Conservation (phyloP, 371 early-diverging fungal genomes). For the Mortierella sp. region DNA sequence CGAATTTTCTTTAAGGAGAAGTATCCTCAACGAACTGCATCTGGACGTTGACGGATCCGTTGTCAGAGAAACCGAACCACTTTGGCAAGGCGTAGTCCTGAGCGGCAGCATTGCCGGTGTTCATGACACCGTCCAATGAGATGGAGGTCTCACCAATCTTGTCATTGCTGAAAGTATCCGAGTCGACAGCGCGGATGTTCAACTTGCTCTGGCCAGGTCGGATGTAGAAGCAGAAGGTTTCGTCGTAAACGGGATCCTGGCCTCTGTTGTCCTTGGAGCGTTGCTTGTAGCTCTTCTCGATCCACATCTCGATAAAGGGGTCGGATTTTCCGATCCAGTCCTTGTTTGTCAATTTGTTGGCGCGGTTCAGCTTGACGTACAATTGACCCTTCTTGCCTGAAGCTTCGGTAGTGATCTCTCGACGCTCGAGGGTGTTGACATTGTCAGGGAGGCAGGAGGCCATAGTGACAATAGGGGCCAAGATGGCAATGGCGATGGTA, state of each 20-base stretch:
- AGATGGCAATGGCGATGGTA: not conserved
- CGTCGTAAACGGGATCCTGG: constrained; percentile 25
- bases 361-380: constrained; percentile 46
- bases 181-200: constrained; percentile 61
- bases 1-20: constrained; percentile 1
- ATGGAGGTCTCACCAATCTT: constrained; percentile 62
- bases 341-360: constrained; percentile 32
- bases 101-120: constrained; percentile 44
- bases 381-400: constrained; percentile 41
- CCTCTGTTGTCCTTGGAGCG: constrained; percentile 38
- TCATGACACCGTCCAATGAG: constrained; percentile 41
- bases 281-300: constrained; percentile 42
- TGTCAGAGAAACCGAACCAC: constrained; percentile 34
- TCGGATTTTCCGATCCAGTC: constrained; percentile 26
- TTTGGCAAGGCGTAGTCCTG: constrained; percentile 33
- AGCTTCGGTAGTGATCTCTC: not conserved
- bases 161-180: constrained; percentile 60
- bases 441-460: constrained; percentile 6
- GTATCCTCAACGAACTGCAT: constrained; percentile 28
- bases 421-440: not conserved
- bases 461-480: constrained; percentile 17
- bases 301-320: constrained; percentile 52
- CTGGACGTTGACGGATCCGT: constrained; percentile 30
- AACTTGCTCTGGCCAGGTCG: constrained; percentile 56
- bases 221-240: constrained; percentile 40